These are phyloP conservation scores for Gryganskiella cystojenkinii DNA, from an alignment of 192 early-diverging fungal species.

Conservation along the genomic window DNA sequence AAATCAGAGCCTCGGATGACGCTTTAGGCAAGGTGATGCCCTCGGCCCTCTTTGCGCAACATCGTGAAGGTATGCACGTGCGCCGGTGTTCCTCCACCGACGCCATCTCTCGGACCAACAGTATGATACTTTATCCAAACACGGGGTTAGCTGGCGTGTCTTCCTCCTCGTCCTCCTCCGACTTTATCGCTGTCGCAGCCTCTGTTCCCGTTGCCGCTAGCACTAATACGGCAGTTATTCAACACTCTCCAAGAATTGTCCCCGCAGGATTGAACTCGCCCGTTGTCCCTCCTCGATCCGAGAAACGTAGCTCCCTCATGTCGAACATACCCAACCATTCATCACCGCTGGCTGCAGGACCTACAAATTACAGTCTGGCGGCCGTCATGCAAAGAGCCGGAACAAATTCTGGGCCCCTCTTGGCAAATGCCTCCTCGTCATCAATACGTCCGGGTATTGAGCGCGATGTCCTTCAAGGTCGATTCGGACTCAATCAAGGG, in stretches of 20 bases:
- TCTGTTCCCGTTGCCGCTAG: not conserved
- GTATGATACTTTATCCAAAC: not conserved
- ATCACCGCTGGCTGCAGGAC: not conserved
- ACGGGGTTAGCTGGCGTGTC: no score
- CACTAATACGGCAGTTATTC: not conserved
- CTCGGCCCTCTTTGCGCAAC: constrained; percentile 23
- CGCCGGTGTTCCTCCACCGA: constrained; percentile 46
- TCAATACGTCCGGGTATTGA: constrained; percentile 1
- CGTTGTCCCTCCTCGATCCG: constrained; percentile 21
- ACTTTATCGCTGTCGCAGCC: not conserved
- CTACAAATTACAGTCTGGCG: not conserved
- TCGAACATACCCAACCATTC: not conserved
- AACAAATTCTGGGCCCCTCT: not conserved
- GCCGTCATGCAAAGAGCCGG: not conserved
- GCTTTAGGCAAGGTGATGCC: constrained; percentile 10
- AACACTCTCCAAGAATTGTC: no score
- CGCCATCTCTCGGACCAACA: constrained; percentile 6
- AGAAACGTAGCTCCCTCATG: constrained; percentile 41
- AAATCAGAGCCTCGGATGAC: no score
- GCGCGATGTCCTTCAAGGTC: constrained; percentile 15
- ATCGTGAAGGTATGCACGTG: constrained; percentile 24
- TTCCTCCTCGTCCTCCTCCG: no score
- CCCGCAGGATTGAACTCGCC: not conserved
- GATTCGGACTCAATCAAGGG: constrained; percentile 4
- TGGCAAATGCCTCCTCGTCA: no score